A percentile compares a stretch with the other conserved stretches of the same genome.
phyloP scores from a whole-genome alignment of 2,329 filamentous ascomycete species.

The Fusarium sp. region DNA sequence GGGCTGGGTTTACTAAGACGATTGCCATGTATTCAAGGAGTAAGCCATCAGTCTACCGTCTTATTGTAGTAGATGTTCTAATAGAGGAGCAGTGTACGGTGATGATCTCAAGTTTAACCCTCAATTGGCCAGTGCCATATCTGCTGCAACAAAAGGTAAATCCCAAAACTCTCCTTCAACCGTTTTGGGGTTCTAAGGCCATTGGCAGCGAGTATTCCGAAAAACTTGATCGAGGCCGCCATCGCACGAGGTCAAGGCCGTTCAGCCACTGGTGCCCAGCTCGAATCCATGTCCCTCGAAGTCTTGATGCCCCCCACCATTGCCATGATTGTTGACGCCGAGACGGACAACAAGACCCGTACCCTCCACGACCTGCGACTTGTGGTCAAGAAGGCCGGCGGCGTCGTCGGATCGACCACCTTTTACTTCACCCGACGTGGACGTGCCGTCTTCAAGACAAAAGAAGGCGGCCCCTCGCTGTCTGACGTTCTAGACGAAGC shows the following conservation, averaged over 20 bases:
- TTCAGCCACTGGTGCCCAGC: conserved; percentile 76
- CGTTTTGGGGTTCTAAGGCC: not conserved
- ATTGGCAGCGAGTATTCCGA: conserved; percentile 77
- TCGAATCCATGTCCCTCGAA: conserved; percentile 85
- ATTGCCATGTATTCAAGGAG: conserved; percentile 82
- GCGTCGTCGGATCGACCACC: conserved; percentile 76
- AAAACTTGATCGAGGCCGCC: conserved; percentile 84
- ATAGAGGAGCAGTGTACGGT: conserved; percentile 72
- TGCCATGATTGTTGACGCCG: conserved; percentile 84
- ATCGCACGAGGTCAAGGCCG: conserved; percentile 90
- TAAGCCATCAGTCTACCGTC: conserved; percentile 51
- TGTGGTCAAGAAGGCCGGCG: conserved; percentile 78
- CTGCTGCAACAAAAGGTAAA: conserved; percentile 81
- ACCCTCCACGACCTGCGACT: conserved; percentile 78
- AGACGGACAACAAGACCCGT: conserved; percentile 84
- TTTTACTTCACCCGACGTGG: conserved; percentile 91
- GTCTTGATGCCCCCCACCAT: conserved; percentile 81
- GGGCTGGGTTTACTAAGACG: conserved; percentile 75
- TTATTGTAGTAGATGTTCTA: conserved; percentile 17
- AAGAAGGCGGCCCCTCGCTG: conserved; percentile 65
- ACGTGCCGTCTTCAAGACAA: conserved; percentile 73
- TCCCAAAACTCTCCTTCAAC: not conserved
- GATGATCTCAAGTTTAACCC: conserved; percentile 80
- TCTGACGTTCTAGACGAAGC: conserved; percentile 84
- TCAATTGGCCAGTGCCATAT: conserved; percentile 78